These are phyloP conservation scores for Fusarium sp. DNA, from an alignment of 2,329 filamentous ascomycete genomes.

Conservation along the genomic window DNA sequence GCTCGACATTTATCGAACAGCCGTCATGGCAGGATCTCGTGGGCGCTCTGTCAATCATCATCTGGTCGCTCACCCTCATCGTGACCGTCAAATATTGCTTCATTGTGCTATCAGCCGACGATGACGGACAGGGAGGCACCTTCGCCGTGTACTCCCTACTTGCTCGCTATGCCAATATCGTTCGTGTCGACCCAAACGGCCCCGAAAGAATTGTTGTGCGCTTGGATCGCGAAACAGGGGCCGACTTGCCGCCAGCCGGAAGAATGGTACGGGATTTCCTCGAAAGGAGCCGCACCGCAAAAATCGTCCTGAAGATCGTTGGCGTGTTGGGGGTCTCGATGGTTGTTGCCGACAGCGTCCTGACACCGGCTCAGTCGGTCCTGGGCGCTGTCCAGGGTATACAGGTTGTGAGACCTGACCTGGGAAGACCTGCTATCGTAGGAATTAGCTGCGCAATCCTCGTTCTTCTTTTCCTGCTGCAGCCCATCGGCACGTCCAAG, in stretches of 20 bases:
- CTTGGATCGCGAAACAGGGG: slow-evolving; percentile 71
- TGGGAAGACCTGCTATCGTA: slow-evolving; percentile 71
- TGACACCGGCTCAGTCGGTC: slow-evolving; percentile 80
- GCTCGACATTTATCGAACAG: slow-evolving; percentile 73
- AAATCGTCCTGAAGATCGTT: slow-evolving; percentile 71
- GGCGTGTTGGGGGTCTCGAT: slow-evolving; percentile 78
- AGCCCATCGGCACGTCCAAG: slow-evolving; percentile 75
- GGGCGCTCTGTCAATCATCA: slow-evolving; percentile 77
- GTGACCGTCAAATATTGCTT: slow-evolving; percentile 80
- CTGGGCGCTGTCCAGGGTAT: slow-evolving; percentile 78
- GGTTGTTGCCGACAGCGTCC: slow-evolving; percentile 77
- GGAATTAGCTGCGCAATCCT: slow-evolving; percentile 77
- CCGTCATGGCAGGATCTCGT: slow-evolving; percentile 73
- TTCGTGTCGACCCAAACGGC: slow-evolving; percentile 69
- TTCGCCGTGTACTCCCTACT: slow-evolving; percentile 78
- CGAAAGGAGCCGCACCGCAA: slow-evolving; percentile 69
- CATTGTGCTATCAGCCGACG: slow-evolving; percentile 76
- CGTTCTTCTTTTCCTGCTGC: slow-evolving; percentile 74
- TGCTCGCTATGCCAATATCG: slow-evolving; percentile 72
- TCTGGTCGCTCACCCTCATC: slow-evolving; percentile 79
- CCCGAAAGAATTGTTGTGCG: slow-evolving; percentile 67
- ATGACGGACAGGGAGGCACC: slow-evolving; percentile 80
- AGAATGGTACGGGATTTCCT: slow-evolving; percentile 69
- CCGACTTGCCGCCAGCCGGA: slow-evolving; percentile 68
- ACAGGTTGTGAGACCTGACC: slow-evolving; percentile 70